Base-by-base conservation (phyloP, 805 yeast species). In the Danielia oregonensis region DNA sequence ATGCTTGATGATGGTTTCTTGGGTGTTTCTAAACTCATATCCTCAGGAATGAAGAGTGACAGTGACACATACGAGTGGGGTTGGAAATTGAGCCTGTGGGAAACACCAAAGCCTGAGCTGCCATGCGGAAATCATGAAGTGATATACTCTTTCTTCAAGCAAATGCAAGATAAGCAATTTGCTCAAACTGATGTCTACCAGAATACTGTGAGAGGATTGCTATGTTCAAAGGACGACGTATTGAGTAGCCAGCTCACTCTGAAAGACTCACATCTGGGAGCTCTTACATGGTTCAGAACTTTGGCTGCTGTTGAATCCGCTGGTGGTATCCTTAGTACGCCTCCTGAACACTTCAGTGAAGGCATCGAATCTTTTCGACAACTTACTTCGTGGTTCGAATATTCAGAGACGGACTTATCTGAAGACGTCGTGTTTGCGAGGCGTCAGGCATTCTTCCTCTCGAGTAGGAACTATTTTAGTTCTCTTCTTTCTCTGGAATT, bases 21-120 rank as follows among this genome's bases (percentile, higher is more conserved):
- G 39, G 86, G 88, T 0, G 45, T 81, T 1, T 71, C 89, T 0
- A 66, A 63, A 22, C 43, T 76, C n/a, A 55, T 70, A 6, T 56
- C 60, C 24, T 56, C 59, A 7, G 45, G 42, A n/a, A 21, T 43
- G 4, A 26, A 35, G n/a, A 23, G 27, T 10, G 33, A 42, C 2
- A 52, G 49, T 15, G 54, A 55, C 16, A 38, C 57, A 1, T 83
- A 71, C 51, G 78, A 74, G 38, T 79, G 87, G 76, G 74, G 79
- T 1, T 82, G 96, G 87, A 83, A 83, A 49, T 57, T 89, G 26
- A 74, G 72, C 27, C 74, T 76, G 32, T 89, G 97, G 97, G 82
- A 82, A 35, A 40, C 84, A 1, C 86, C 94, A 0, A 41, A 52
- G 0, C 68, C 79, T 1, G 52, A 49, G 2, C 43, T 39, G 0